These are phyloP conservation scores for Leccinum insolens DNA, from an alignment of 1,284 basidiomycete genomes.

Conservation along the genomic window DNA sequence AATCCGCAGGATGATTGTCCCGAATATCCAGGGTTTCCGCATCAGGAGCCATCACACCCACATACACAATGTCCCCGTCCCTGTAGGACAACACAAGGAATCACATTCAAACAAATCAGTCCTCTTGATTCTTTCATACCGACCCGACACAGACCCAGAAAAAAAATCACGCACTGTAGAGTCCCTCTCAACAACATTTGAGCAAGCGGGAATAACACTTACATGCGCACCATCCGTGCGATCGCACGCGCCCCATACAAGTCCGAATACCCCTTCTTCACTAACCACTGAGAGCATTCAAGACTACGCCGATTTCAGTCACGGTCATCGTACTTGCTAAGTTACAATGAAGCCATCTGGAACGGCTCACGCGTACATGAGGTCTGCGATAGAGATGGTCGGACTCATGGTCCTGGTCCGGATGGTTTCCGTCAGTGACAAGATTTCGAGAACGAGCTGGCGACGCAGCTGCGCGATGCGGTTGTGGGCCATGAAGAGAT, in stretches of 20 bases:
- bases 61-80: slow-evolving; percentile 36
- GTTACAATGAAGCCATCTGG: no score
- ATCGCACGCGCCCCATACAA: slow-evolving; percentile 79
- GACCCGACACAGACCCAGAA: neutral
- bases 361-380: slow-evolving; percentile 52
- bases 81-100: slow-evolving; percentile 18
- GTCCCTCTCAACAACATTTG: slow-evolving; percentile 75
- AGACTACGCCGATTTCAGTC: neutral
- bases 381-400: no score
- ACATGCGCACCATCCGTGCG: slow-evolving; percentile 79
- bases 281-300: slow-evolving; percentile 60
- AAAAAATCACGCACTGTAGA: slow-evolving; percentile 55
- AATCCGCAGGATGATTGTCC: slow-evolving; percentile 37
- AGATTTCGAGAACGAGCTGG: no score
- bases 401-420: no score
- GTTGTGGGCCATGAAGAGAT: no score
- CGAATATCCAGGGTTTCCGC: slow-evolving; percentile 27
- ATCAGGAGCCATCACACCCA: slow-evolving; percentile 22
- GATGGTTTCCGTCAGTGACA: no score
- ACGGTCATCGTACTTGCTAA: slow-evolving; percentile 13
- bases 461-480: no score
- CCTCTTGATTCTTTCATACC: neutral
- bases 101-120: neutral
- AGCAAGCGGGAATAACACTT: slow-evolving; percentile 80
- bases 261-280: slow-evolving; percentile 71